Evolutionary conservation across 257 asterid species (phyloP).

Genomic region (Solanum chmielewskii): DNA sequence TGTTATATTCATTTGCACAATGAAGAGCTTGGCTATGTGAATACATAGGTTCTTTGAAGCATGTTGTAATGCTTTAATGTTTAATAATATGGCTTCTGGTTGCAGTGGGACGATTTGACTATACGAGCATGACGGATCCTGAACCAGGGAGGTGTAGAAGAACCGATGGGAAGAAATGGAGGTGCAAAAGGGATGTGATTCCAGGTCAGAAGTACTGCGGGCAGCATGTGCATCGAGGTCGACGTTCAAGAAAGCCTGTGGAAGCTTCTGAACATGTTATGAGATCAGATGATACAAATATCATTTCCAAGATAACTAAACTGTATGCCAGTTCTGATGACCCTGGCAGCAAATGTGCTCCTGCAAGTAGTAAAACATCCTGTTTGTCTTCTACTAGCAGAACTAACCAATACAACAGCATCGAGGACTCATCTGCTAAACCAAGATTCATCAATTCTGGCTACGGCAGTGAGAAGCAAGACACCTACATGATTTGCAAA

Average conservation of each 20-base stretch:
- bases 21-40: not conserved
- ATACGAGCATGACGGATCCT: conserved; percentile 32
- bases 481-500: not conserved
- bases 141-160: conserved; percentile 67
- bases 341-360: conserved; percentile 1
- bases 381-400: not conserved
- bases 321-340: not conserved
- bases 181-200: conserved; percentile 44
- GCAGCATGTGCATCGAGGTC: conserved; percentile 69
- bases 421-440: not conserved
- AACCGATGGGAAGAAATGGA: conserved; percentile 80
- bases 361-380: not conserved
- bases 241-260: conserved; percentile 81
- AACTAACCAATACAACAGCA: not conserved
- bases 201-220: conserved; percentile 51
- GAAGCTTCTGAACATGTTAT: conserved; percentile 18
- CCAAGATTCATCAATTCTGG: not conserved
- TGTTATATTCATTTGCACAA: not conserved
- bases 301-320: not conserved
- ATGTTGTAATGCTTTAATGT: not conserved
- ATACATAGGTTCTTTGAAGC: not conserved
- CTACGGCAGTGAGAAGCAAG: conserved; percentile 4
- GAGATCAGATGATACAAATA: not conserved
- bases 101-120: conserved; percentile 7
- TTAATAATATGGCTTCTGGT: not conserved